Base-by-base conservation (phyloP, 345 rosid genomes). In the Eutrema yunnanense region DNA sequence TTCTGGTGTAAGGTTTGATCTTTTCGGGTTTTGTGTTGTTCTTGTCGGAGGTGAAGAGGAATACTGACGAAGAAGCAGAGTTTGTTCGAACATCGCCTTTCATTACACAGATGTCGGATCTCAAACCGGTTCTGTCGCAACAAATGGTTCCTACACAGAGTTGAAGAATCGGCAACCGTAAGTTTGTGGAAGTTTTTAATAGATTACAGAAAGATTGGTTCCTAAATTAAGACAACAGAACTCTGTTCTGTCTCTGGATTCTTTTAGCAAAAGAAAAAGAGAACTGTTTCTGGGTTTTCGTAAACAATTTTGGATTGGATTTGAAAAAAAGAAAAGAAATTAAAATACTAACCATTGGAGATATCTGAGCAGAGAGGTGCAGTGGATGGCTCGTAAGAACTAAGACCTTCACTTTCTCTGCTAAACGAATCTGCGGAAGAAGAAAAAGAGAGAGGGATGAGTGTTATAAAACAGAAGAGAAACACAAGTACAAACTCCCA, bases 1-100 rank as follows among this genome's bases (percentile, higher is more conserved):
- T 92, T 33, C 97, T 77, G 0, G 97, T 92, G 75, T 92, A 92
- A 1, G 97, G 97, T 61, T 77, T 84, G 80, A 89, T 84, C 82
- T 82, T 89, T 69, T 87, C 87, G 1, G 46, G 78, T 10, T 76
- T 87, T 61, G 81, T 55, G 51, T 77, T 38, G 16, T 44, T 36
- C 19, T 62, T 75, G 37, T 54, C 26, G 32, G 90, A 65, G 33
- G 77, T 71, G 69, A 84, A 83, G 47, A 89, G 82, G 70, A 85
- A 75, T 78, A 92, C n/a, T 11, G 93, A 89, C 13, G 88, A 84
- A 62, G 96, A 86, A 54, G 83, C 64, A 61, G 90, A 84, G 68
- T 76, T 73, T 56, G 92, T 86, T 70, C 93, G 80, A 9, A 89
- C 67, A 67, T 89, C 96, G 47, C 97, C 97, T 80, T 80, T 86